Conservation (phyloP, 1,284 basidiomycete genomes). For the Inonotus hispidus region DNA sequence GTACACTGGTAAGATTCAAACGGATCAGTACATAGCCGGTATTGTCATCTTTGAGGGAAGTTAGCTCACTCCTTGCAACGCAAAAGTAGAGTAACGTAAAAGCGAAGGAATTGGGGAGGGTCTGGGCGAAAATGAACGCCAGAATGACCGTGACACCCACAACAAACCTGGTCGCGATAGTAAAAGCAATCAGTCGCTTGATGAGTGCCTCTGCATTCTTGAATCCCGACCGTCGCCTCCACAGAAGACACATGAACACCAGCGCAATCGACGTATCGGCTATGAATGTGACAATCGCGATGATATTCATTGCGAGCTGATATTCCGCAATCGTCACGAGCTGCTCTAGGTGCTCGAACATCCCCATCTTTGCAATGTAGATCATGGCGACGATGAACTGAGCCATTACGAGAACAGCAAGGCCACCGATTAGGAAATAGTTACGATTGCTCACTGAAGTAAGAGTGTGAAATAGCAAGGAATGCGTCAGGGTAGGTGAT, state of each 20-base stretch:
- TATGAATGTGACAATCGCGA: neutral
- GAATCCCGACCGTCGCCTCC: slow-evolving; percentile 1
- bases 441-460: slow-evolving; percentile 8
- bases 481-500: neutral
- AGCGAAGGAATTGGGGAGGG: neutral
- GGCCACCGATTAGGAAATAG: neutral
- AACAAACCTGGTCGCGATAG: neutral
- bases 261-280: neutral
- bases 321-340: neutral
- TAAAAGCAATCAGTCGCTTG: slow-evolving; percentile 1
- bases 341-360: neutral
- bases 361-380: neutral
- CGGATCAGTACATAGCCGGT: too few relatives aligned
- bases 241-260: neutral
- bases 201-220: slow-evolving; percentile 5
- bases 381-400: neutral
- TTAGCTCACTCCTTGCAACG: neutral
- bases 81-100: neutral
- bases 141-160: neutral
- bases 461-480: neutral
- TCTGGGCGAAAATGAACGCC: neutral
- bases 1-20: neutral
- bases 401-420: neutral
- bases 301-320: neutral
- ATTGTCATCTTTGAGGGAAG: neutral